These are phyloP conservation scores for Beauveria sp. DNA, from an alignment of 2,329 filamentous ascomycete species.

Conservation along the genomic window DNA sequence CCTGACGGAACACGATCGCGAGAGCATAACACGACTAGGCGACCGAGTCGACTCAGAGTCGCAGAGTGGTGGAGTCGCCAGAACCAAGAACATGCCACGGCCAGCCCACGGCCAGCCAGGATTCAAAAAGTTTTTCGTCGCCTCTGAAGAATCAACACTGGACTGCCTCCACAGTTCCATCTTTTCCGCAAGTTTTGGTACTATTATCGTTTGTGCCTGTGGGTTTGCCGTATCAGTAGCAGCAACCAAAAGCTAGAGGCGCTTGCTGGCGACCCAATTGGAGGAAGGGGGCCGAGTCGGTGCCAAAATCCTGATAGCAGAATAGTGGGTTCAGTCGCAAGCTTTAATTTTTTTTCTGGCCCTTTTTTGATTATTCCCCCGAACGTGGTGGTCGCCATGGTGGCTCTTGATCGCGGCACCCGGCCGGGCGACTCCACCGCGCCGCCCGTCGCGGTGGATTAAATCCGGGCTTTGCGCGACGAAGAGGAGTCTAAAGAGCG, in stretches of 20 bases:
- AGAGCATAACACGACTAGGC: neutral
- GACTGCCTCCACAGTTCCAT: neutral
- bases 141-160: neutral
- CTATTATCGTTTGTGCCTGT: neutral
- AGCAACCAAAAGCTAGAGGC: neutral
- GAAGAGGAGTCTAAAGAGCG: conserved; percentile 4
- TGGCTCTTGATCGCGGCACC: conserved; percentile 6
- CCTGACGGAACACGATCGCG: neutral
- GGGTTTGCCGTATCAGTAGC: neutral
- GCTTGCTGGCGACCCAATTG: neutral
- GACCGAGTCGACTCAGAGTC: neutral
- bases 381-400: neutral
- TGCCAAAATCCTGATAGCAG: neutral
- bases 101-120: neutral
- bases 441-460: neutral
- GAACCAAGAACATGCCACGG: neutral
- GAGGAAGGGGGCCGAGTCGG: neutral
- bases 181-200: neutral
- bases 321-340: neutral
- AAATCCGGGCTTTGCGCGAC: neutral
- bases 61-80: neutral
- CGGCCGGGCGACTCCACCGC: conserved; percentile 9
- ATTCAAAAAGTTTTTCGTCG: neutral
- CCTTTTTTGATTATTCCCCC: neutral
- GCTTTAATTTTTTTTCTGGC: neutral